Conservation (phyloP, 208 protist species). For the Trypanosoma lewisi region DNA sequence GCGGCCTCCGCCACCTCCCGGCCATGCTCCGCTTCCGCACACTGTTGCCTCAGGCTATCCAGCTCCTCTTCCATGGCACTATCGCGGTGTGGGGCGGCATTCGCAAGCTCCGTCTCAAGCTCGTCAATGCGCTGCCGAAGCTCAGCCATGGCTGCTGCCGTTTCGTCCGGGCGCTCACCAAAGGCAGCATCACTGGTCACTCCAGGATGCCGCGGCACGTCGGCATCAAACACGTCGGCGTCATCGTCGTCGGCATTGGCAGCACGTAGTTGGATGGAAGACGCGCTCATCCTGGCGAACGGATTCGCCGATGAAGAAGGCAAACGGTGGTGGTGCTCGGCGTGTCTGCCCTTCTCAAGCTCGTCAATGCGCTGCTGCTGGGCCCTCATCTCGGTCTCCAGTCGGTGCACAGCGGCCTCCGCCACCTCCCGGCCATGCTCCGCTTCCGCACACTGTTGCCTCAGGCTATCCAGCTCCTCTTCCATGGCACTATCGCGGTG, state of each 20-base stretch:
- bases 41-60: background rate
- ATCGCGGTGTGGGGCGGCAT: no score
- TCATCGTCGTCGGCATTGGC: no score
- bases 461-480: background rate
- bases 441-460: background rate
- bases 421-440: background rate
- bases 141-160: background rate
- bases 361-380: no score
- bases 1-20: background rate
- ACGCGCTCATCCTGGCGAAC: no score
- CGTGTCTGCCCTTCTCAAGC: no score
- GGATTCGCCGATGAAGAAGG: no score
- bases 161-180: background rate
- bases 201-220: no score
- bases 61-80: background rate
- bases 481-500: background rate
- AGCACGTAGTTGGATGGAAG: no score
- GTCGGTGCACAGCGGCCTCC: background rate
- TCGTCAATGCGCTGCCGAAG: no score
- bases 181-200: background rate
- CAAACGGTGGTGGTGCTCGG: no score
- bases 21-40: background rate
- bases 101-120: no score
- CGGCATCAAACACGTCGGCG: slow-evolving; percentile 3
- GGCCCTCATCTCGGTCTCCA: no score